These are phyloP conservation scores for Alnus glutinosa DNA, from an alignment of 306 rosid genomes.

Conservation along the genomic window DNA sequence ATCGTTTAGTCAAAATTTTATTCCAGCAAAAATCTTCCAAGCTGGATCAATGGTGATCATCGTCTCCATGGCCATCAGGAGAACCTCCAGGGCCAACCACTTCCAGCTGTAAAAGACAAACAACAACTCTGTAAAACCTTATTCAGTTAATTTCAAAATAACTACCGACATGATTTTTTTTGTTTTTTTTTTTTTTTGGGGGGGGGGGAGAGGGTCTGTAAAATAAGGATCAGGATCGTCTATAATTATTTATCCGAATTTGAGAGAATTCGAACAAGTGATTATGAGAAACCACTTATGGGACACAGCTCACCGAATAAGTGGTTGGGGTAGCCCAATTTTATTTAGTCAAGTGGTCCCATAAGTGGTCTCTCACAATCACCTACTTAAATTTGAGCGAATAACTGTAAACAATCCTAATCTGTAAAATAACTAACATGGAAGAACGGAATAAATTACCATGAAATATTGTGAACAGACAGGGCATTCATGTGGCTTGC, in stretches of 20 bases:
- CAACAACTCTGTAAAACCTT: not conserved
- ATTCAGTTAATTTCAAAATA: not conserved
- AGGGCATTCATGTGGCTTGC: slow-evolving; percentile 47
- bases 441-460: slow-evolving; percentile 25
- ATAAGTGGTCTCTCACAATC: too few relatives aligned
- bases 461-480: slow-evolving; percentile 47
- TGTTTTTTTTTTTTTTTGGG: not conserved
- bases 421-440: not conserved
- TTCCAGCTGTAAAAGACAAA: slow-evolving; percentile 35
- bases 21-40: slow-evolving; percentile 18
- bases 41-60: slow-evolving; percentile 36
- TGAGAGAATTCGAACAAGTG: too few relatives aligned
- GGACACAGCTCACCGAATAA: too few relatives aligned
- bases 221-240: too few relatives aligned
- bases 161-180: not conserved
- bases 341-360: too few relatives aligned
- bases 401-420: too few relatives aligned
- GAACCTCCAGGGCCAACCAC: slow-evolving; percentile 52
- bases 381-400: too few relatives aligned
- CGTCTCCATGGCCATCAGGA: slow-evolving; percentile 39
- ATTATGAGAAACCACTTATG: too few relatives aligned
- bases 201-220: not conserved
- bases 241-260: too few relatives aligned
- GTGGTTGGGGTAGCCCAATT: too few relatives aligned
- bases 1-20: slow-evolving; percentile 8